Percentiles rank a stretch among this genome's conserved stretches.
Conservation (phyloP, 1,139 yeast genomes). For the Sugiyamaella paludigena region DNA sequence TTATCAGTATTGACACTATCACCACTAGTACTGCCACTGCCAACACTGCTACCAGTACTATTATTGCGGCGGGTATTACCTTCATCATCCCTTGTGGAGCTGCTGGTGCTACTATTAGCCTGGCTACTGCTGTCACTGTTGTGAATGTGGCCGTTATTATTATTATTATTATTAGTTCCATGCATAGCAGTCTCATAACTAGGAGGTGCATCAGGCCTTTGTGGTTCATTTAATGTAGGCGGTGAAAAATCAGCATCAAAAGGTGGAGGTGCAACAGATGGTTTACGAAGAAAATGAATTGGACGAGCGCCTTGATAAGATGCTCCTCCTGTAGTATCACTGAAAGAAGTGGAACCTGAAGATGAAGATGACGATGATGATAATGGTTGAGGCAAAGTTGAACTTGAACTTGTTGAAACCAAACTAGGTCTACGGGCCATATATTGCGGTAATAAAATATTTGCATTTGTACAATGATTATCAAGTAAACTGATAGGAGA, state of each 20-base stretch:
- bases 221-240: conserved; percentile 14
- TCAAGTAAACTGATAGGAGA: conserved; percentile 81
- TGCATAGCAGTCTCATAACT: conserved; percentile 21
- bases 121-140: too few relatives aligned
- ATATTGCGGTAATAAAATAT: conserved; percentile 42
- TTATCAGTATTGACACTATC: too few relatives aligned
- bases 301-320: conserved; percentile 31
- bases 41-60: too few relatives aligned
- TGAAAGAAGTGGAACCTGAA: conserved; percentile 9
- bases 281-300: conserved; percentile 43
- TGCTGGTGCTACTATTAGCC: too few relatives aligned
- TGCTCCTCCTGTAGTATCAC: too few relatives aligned
- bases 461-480: conserved; percentile 39
- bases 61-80: too few relatives aligned
- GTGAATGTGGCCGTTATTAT: too few relatives aligned
- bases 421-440: conserved; percentile 22
- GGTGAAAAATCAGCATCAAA: conserved; percentile 31
- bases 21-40: too few relatives aligned
- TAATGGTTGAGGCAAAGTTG: conserved; percentile 20
- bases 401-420: conserved; percentile 25
- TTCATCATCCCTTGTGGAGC: too few relatives aligned
- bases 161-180: neutral
- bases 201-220: conserved; percentile 19
- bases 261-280: conserved; percentile 47
- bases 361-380: conserved; percentile 10